Conservation (phyloP, 495 filamentous ascomycete species). For the Aspergillus ellipticus region DNA sequence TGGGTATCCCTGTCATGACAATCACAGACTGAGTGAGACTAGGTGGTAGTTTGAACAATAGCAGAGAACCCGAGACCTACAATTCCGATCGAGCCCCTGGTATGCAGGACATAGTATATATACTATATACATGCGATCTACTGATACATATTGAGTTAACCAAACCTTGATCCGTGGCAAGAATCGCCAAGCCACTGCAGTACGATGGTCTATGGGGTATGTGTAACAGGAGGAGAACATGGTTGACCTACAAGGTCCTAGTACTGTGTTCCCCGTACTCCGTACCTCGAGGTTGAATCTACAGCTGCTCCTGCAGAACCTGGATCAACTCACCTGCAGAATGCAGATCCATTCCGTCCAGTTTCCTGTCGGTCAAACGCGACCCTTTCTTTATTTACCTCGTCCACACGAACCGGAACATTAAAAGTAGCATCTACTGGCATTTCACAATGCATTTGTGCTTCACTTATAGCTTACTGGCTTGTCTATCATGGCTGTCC, state of each 20-base stretch:
- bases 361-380: too few relatives aligned
- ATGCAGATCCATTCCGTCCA: slow-evolving; percentile 1
- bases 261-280: too few relatives aligned
- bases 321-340: slow-evolving; percentile 1
- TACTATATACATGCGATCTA: too few relatives aligned
- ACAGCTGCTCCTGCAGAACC: background rate
- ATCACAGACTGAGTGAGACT: too few relatives aligned
- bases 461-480: background rate
- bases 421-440: too few relatives aligned
- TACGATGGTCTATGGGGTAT: background rate
- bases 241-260: too few relatives aligned
- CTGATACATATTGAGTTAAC: background rate
- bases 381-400: background rate
- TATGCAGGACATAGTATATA: too few relatives aligned
- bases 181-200: background rate
- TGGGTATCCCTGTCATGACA: too few relatives aligned
- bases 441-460: background rate
- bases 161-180: background rate
- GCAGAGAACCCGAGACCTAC: too few relatives aligned
- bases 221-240: background rate
- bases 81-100: too few relatives aligned
- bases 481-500: background rate
- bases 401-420: background rate
- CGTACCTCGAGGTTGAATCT: background rate
- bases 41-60: too few relatives aligned